These are phyloP conservation scores for Sclerotiophoma versabilis DNA, from an alignment of 2,329 filamentous ascomycete species.

Conservation along the genomic window DNA sequence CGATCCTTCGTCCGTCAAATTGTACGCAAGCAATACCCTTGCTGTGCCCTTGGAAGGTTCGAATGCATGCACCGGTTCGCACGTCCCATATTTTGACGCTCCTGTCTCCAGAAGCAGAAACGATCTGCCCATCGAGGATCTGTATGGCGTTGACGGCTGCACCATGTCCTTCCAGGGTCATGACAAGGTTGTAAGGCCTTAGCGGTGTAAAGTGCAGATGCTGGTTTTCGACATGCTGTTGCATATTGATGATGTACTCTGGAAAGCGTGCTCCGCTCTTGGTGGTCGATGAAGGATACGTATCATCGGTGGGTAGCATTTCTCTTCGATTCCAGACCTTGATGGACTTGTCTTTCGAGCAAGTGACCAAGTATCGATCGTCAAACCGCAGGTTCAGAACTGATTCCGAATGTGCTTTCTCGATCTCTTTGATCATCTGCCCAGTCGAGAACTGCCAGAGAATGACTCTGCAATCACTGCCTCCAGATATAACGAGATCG, in stretches of 20 bases:
- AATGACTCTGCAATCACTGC: conserved; percentile 89
- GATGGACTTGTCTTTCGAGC: conserved; percentile 96
- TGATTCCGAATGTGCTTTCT: conserved; percentile 82
- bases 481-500: conserved; percentile 93
- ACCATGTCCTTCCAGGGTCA: conserved; percentile 80
- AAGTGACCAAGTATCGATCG: conserved; percentile 88
- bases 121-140: conserved; percentile 82
- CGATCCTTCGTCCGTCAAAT: conserved; percentile 90
- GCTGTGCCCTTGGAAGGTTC: conserved; percentile 83
- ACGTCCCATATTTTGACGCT: conserved; percentile 96
- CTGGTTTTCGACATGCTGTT: conserved; percentile 44
- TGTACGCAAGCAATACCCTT: conserved; percentile 99
- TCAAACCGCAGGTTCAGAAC: conserved; percentile 95
- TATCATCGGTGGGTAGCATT: conserved; percentile 49
- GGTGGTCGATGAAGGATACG: conserved; percentile 50
- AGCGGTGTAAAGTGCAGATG: conserved; percentile 61
- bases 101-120: conserved; percentile 93
- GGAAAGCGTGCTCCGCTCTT: conserved; percentile 57
- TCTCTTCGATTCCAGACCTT: conserved; percentile 87
- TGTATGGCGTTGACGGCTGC: conserved; percentile 97
- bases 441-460: conserved; percentile 95
- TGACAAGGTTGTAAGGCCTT: conserved; percentile 77
- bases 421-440: conserved; percentile 76
- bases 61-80: conserved; percentile 75
- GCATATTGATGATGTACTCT: conserved; percentile 62